A percentile compares a stretch with the other conserved stretches of the same genome.
Evolutionary conservation across 2,329 filamentous ascomycete species (phyloP).

Genomic region (Exophiala spinifera): DNA sequence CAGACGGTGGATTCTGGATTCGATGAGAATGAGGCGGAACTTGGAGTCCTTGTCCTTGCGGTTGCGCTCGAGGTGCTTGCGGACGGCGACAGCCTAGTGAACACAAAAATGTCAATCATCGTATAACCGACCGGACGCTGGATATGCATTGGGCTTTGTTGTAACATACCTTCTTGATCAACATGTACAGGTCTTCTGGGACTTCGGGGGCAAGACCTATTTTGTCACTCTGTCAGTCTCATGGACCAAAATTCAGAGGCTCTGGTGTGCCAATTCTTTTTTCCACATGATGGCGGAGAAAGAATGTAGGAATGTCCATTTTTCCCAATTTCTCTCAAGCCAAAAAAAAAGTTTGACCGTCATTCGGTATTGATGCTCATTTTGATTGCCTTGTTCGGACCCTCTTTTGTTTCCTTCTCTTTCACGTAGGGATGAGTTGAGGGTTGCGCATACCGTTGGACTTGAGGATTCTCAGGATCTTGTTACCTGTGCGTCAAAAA

Average conservation of each 20-base stretch:
- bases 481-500: conserved; percentile 69
- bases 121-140: too few relatives aligned
- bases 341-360: background rate
- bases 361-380: too few relatives aligned
- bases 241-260: conserved; percentile 78
- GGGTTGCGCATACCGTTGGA: conserved; percentile 75
- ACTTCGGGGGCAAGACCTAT: conserved; percentile 97
- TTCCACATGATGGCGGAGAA: conserved; percentile 2
- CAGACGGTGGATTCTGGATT: conserved; percentile 99
- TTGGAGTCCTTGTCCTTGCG: conserved; percentile 99
- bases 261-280: conserved; percentile 34
- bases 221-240: conserved; percentile 89
- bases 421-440: conserved; percentile 20
- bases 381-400: too few relatives aligned
- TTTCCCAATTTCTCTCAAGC: too few relatives aligned
- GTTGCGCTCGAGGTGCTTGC: conserved; percentile 99
- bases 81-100: conserved; percentile 83
- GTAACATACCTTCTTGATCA: conserved; percentile 99
- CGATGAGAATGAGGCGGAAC: conserved; percentile 99
- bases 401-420: background rate
- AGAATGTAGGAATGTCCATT: background rate
- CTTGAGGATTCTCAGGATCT: conserved; percentile 99
- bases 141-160: too few relatives aligned
- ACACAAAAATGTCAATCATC: background rate
- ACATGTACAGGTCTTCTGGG: conserved; percentile 99